Evolutionary conservation across 1,139 yeast genomes (phyloP).

Genomic region (Debaryomyces sp.): DNA sequence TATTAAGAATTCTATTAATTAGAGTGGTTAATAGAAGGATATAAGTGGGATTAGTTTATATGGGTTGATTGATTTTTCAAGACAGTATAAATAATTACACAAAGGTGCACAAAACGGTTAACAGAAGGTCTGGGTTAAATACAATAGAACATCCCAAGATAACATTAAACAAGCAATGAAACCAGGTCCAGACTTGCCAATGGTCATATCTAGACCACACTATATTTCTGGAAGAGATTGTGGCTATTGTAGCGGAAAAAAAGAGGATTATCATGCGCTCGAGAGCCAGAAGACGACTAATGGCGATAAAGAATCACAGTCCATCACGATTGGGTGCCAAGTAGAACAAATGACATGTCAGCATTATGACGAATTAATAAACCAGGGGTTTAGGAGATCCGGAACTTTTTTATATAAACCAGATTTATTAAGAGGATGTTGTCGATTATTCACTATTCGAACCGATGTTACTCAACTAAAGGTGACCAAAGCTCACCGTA

Average conservation of each 20-base stretch:
- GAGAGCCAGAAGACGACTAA: slow-evolving; percentile 21
- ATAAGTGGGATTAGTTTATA: neutral
- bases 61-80: neutral
- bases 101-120: neutral
- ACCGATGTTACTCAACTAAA: slow-evolving; percentile 51
- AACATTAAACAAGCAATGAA: neutral
- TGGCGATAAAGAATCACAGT: slow-evolving; percentile 19
- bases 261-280: slow-evolving; percentile 42
- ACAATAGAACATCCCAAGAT: neutral
- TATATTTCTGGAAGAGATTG: slow-evolving; percentile 41
- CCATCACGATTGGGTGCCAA: slow-evolving; percentile 54
- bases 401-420: slow-evolving; percentile 76
- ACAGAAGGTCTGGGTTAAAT: neutral
- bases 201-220: slow-evolving; percentile 21
- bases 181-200: slow-evolving; percentile 4
- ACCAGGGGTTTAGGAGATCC: slow-evolving; percentile 77
- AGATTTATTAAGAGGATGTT: slow-evolving; percentile 73
- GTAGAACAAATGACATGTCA: slow-evolving; percentile 49
- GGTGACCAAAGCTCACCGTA: slow-evolving; percentile 67
- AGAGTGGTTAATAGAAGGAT: slow-evolving; percentile 1
- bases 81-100: neutral
- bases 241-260: slow-evolving; percentile 65
- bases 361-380: slow-evolving; percentile 65
- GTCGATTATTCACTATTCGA: slow-evolving; percentile 81
- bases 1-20: neutral